Base-by-base conservation (phyloP, 2,329 filamentous ascomycete genomes). In the Trichoderma polysporum region DNA sequence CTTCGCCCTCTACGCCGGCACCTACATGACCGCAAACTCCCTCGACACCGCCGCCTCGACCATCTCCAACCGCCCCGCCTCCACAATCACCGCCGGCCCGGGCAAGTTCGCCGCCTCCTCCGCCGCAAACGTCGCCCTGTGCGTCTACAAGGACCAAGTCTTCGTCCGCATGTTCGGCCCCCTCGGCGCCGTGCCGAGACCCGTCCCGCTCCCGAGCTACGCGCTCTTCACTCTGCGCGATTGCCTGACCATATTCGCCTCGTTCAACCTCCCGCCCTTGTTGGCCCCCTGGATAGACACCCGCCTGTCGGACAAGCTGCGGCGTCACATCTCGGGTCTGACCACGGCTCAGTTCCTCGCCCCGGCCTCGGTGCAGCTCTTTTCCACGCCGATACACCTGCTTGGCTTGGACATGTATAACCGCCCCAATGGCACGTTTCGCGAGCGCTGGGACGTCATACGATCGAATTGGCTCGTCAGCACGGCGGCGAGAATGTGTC, bases 401-500 rank as follows among this genome's bases (percentile, higher is more conserved):
- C 84, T 95, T 8, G 94, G 94, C 0, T 75, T 97, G 73, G 93
- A 97, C 79, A 72, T 97, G 68, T 97, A 97, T 77, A 97, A 97
- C 76, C 82, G 92, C 1, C 80, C 84, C 81, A 62, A 71, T 6
- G 68, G 70, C 5, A 66, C 78, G 73, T 85, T 85, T 79, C 76
- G 77, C 22, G 87, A 92, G n/a, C 82, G 94, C n/a, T 85, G 86
- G 76, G 75, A 78, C 0, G 85, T 87, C 62, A 87, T 97, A n/a
- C 82, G 86, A 66, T 84, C 86, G 70, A 93, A 96, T 75, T 97
- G 93, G 88, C 80, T 85, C 19, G 85, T 90, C 70, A 94, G 91
- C 76, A 87, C 88, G 33, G 79, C 86, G 66, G 93, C 94, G 29
- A 82, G 93, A 63, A 90, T 97, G 78, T 91, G 91, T 68, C 86